These are phyloP conservation scores for Alternaria ethzedia DNA, from an alignment of 2,329 filamentous ascomycete species.

Conservation along the genomic window DNA sequence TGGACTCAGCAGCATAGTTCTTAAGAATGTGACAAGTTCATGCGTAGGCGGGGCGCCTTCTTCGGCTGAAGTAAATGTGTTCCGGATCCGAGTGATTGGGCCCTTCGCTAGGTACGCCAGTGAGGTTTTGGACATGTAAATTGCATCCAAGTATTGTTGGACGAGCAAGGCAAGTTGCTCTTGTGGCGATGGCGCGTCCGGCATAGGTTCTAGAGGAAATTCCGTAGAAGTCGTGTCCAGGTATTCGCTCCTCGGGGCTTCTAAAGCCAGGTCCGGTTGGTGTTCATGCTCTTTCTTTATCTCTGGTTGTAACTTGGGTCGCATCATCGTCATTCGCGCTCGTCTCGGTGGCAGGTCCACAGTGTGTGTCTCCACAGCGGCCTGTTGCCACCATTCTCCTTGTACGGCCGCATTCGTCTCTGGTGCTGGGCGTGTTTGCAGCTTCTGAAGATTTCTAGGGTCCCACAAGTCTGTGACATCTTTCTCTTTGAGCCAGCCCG, in stretches of 20 bases:
- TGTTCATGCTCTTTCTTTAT: constrained; percentile 5
- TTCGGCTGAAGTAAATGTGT: constrained; percentile 69
- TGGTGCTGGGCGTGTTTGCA: constrained; percentile 62
- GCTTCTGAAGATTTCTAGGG: constrained; percentile 53
- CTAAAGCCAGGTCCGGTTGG: background rate
- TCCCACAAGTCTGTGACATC: constrained; percentile 52
- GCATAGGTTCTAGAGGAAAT: constrained; percentile 6
- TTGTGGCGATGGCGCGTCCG: constrained; percentile 29
- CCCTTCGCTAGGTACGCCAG: constrained; percentile 86
- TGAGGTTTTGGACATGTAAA: constrained; percentile 67
- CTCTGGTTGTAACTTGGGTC: constrained; percentile 17
- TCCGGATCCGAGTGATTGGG: constrained; percentile 75
- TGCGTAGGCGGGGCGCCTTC: constrained; percentile 66
- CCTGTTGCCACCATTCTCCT: constrained; percentile 43
- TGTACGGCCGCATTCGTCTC: background rate
- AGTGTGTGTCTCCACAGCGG: constrained; percentile 26
- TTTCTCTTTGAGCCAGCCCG: constrained; percentile 68
- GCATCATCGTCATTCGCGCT: constrained; percentile 41
- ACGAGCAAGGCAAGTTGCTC: constrained; percentile 60
- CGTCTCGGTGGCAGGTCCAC: constrained; percentile 26
- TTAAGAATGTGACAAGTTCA: constrained; percentile 72
- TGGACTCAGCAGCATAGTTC: constrained; percentile 69
- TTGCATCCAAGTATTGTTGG: constrained; percentile 51
- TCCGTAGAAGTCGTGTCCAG: constrained; percentile 2
- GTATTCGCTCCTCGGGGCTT: constrained; percentile 1